These are phyloP conservation scores for Leccinum subrobustum DNA, from an alignment of 1,284 basidiomycete genomes.

Conservation along the genomic window DNA sequence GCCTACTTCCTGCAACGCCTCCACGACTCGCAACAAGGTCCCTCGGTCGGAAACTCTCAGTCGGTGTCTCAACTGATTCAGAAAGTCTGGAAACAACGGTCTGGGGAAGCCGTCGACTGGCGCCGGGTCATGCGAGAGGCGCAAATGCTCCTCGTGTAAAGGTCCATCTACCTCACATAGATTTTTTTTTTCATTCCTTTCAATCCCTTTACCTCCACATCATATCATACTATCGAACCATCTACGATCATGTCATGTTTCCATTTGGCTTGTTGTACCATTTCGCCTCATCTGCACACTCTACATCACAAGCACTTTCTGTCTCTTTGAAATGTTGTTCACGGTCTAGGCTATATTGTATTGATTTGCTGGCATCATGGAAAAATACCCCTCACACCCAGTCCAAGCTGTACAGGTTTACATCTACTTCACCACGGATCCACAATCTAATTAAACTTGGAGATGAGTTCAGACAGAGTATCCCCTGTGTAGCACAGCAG, in stretches of 20 bases:
- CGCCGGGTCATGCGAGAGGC: slow-evolving; percentile 49
- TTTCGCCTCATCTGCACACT: slow-evolving; percentile 17
- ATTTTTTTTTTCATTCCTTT: not conserved
- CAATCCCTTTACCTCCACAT: not conserved
- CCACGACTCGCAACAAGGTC: slow-evolving; percentile 43
- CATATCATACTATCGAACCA: slow-evolving; percentile 1
- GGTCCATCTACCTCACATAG: not conserved
- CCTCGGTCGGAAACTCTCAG: slow-evolving; percentile 60
- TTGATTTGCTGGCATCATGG: slow-evolving; percentile 19
- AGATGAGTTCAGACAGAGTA: slow-evolving; percentile 6
- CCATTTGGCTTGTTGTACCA: slow-evolving; percentile 11
- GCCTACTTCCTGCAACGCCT: slow-evolving; percentile 48
- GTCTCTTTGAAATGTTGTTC: slow-evolving; percentile 22
- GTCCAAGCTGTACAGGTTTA: slow-evolving; percentile 25
- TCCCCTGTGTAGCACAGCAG: slow-evolving; percentile 1
- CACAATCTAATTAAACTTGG: not conserved
- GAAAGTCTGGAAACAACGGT: slow-evolving; percentile 51
- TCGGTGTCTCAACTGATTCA: slow-evolving; percentile 57
- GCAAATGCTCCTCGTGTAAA: slow-evolving; percentile 63
- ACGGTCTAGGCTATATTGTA: slow-evolving; percentile 20
- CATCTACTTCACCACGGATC: slow-evolving; percentile 8
- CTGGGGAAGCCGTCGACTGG: slow-evolving; percentile 53
- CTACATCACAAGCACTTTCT: slow-evolving; percentile 5
- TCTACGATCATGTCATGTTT: not conserved
- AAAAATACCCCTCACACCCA: slow-evolving; percentile 17